Evolutionary conservation across 2,329 filamentous ascomycete genomes (phyloP).

Genomic region (Phyllosticta citrichinensis): DNA sequence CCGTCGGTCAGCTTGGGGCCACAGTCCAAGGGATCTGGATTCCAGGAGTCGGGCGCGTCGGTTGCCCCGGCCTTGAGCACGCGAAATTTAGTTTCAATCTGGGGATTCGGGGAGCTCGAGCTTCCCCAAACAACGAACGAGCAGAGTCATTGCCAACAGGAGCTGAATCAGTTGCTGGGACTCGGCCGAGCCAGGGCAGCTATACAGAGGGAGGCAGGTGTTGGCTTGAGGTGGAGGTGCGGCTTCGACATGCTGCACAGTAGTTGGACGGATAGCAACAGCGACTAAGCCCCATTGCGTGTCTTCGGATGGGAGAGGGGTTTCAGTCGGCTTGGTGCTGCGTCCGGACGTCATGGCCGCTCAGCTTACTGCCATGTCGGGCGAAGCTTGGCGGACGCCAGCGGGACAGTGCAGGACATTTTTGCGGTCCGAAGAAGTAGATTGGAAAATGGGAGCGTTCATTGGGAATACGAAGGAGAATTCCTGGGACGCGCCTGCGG

Average conservation of each 20-base stretch:
- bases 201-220: background rate
- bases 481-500: background rate
- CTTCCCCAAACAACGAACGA: background rate
- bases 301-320: background rate
- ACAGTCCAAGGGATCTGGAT: background rate
- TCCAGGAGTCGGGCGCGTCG: background rate
- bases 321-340: background rate
- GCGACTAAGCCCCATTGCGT: background rate
- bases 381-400: background rate
- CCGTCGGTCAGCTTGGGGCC: background rate
- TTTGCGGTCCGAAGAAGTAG: background rate
- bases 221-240: background rate
- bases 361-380: background rate
- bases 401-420: background rate
- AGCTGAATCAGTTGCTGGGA: background rate
- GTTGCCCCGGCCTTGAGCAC: background rate
- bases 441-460: background rate
- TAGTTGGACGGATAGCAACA: background rate
- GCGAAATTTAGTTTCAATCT: background rate
- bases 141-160: background rate
- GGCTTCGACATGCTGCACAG: background rate
- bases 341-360: background rate
- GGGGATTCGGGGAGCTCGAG: background rate
- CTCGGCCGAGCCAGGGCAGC: background rate
- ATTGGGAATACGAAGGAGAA: background rate